These are phyloP conservation scores for Coemansia sp. DNA, from an alignment of 192 early-diverging fungal genomes.

Conservation along the genomic window DNA sequence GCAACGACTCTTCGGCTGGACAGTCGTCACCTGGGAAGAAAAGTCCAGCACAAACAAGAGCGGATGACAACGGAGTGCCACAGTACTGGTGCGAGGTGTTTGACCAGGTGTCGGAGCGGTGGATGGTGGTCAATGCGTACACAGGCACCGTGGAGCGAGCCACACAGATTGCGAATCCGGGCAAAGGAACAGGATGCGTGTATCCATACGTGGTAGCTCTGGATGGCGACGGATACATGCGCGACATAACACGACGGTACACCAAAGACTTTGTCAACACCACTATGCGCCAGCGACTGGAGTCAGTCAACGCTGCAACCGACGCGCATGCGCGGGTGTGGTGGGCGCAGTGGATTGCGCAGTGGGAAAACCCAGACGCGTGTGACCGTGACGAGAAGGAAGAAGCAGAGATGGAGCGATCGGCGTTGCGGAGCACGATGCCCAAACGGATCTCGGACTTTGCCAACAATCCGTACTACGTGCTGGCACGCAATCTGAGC, in stretches of 20 bases:
- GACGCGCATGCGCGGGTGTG: conserved; percentile 33
- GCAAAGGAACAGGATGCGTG: background rate
- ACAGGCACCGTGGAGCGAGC: conserved; percentile 29
- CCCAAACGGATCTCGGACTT: conserved; percentile 77
- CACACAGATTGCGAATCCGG: conserved; percentile 1
- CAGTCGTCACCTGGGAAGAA: background rate
- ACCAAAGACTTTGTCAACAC: conserved; percentile 37
- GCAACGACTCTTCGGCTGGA: background rate
- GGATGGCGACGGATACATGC: conserved; percentile 14
- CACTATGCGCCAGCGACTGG: conserved; percentile 48
- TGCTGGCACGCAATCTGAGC: conserved; percentile 78
- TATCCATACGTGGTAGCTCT: conserved; percentile 31
- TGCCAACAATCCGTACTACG: conserved; percentile 78
- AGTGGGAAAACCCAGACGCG: conserved; percentile 20
- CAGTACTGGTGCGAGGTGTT: conserved; percentile 72
- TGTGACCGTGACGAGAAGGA: conserved; percentile 47
- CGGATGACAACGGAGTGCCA: conserved; percentile 17
- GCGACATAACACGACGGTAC: conserved; percentile 49
- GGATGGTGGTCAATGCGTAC: conserved; percentile 55
- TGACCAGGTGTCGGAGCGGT: conserved; percentile 47
- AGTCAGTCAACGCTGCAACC: conserved; percentile 12
- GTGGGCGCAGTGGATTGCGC: conserved; percentile 45
- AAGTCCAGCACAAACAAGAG: background rate
- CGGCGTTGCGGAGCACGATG: conserved; percentile 63
- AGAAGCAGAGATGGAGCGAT: conserved; percentile 51